These are phyloP conservation scores for Carnegiea gigantea DNA, from an alignment of 179 eudicot genomes.

Conservation along the genomic window DNA sequence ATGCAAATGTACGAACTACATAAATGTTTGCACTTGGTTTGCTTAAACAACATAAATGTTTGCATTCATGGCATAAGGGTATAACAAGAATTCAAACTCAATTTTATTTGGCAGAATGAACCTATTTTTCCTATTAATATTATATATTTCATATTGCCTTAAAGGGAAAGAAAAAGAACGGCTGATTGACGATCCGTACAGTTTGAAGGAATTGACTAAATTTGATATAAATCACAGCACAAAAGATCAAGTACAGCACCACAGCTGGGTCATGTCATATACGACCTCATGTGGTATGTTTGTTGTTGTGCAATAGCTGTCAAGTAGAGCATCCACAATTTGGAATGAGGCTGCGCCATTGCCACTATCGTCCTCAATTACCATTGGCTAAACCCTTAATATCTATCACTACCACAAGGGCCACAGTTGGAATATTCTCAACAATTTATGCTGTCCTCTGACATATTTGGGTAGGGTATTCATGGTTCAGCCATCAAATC, in stretches of 20 bases:
- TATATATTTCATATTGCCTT: too few relatives aligned
- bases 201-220: background rate
- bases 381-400: constrained; percentile 5
- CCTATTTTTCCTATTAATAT: too few relatives aligned
- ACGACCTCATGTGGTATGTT: background rate
- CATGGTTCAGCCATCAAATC: too few relatives aligned
- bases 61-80: too few relatives aligned
- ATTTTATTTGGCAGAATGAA: too few relatives aligned
- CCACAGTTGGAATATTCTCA: background rate
- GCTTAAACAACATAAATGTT: too few relatives aligned
- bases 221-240: background rate
- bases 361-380: background rate
- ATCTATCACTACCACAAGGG: background rate
- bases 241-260: background rate
- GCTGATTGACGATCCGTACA: background rate
- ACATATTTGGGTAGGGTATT: too few relatives aligned
- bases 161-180: background rate
- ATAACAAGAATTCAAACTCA: too few relatives aligned
- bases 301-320: background rate
- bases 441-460: background rate
- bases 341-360: background rate
- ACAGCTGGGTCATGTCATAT: background rate
- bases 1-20: too few relatives aligned
- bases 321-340: background rate
- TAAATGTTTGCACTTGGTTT: too few relatives aligned